A percentile compares a stretch with the other conserved stretches of the same genome.
These are phyloP conservation scores for Leishmania martiniquensis DNA, from an alignment of 208 protist species.

Conservation along the genomic window DNA sequence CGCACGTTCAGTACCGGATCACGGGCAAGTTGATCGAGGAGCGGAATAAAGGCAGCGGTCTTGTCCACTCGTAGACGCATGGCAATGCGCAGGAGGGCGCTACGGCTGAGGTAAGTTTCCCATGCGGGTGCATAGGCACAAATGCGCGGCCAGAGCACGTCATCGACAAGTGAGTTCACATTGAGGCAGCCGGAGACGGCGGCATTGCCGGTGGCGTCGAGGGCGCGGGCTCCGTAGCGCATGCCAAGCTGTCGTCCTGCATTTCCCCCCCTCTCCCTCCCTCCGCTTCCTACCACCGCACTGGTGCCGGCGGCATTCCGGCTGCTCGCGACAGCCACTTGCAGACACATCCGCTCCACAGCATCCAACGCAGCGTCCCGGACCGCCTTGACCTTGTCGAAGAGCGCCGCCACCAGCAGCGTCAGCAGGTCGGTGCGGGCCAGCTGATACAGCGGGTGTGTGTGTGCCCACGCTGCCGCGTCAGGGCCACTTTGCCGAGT, in stretches of 20 bases:
- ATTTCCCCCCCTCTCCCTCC: not conserved
- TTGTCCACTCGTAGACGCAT: constrained; percentile 77
- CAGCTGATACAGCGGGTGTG: constrained; percentile 59
- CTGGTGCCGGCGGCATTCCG: constrained; percentile 3
- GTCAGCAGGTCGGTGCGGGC: constrained; percentile 68
- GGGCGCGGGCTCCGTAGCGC: not conserved
- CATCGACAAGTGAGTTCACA: constrained; percentile 55
- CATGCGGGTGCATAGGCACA: constrained; percentile 44
- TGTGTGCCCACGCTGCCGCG: constrained; percentile 22
- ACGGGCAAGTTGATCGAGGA: constrained; percentile 68
- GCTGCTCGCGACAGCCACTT: constrained; percentile 19
- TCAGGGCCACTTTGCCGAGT: not conserved
- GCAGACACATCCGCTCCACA: constrained; percentile 46
- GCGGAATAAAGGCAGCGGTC: constrained; percentile 60
- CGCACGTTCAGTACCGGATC: constrained; percentile 83
- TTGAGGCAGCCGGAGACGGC: not conserved
- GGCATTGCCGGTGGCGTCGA: not conserved
- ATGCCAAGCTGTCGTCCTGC: not conserved
- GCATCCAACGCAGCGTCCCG: constrained; percentile 69
- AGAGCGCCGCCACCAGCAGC: constrained; percentile 68
- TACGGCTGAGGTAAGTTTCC: constrained; percentile 79
- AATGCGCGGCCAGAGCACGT: constrained; percentile 83
- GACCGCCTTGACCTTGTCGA: constrained; percentile 82
- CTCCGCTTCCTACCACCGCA: not conserved
- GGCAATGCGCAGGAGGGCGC: constrained; percentile 67